Evolutionary conservation across 306 rosid genomes (phyloP), one percentile per base, ranked within the genome.

Genomic region (Cucurbita ficifolia): DNA sequence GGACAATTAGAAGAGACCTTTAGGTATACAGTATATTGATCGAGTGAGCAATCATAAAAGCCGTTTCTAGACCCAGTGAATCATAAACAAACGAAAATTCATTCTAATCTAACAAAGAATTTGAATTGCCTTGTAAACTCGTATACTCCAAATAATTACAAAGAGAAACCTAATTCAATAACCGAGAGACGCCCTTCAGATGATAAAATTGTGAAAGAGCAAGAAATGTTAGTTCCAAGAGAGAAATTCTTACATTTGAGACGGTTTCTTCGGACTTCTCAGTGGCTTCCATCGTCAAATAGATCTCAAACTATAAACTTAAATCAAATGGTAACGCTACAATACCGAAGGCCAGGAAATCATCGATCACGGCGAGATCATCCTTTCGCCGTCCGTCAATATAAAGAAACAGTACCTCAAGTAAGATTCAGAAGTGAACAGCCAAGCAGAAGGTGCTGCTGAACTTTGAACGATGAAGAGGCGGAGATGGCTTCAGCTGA

Each of bases 271-370:
- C 92, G 17, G 85, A 69, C 55, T 76, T 73, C 51, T 82, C 81
- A 1, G 80, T 12, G 1, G 68, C 78, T 76, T 85, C 86, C 89
- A 87, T 87, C 65, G 81, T 17, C 62, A 75, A 53, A 57, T 70
- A 51, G 24, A 70, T 70, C 43, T 49, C 43, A 13, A 10, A 48
- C 42, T 14, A 35, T 69, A 69, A 14, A 68, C 57, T 68, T 48
- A 42, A 68, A 48, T 48, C 18, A 68, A 45, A 69, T 1, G 21
- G 42, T 16, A 24, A 14, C 19, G 14, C 42, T 14, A 24, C 11
- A 24, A 24, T 4, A 29, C 73, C 74, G 74, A 24, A 1, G 14
- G 42, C 36, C 17, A 42, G 52, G 0, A 19, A 65, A 65, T 5
- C 51, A 65, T 24, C 14, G 53, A 69, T 48, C 43, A 16, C 74